These are phyloP conservation scores for Excoecaria cochinchinensis DNA, from an alignment of 345 rosid species.

Conservation along the genomic window DNA sequence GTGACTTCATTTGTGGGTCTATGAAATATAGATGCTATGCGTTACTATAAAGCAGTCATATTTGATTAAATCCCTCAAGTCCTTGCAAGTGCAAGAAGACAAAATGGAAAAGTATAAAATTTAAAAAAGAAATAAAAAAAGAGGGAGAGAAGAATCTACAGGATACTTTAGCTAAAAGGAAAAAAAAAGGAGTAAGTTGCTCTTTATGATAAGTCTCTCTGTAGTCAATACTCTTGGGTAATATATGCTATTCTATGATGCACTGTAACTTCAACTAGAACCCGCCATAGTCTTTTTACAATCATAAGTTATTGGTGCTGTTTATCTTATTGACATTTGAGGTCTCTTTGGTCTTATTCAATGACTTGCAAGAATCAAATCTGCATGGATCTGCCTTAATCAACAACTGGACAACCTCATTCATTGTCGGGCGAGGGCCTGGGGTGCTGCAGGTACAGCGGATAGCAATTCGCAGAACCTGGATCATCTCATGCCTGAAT, in stretches of 20 bases:
- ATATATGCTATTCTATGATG: conserved; percentile 20
- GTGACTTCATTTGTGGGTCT: conserved; percentile 43
- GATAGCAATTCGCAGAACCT: conserved; percentile 68
- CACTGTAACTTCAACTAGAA: conserved; percentile 19
- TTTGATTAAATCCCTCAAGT: conserved; percentile 17
- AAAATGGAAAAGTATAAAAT: conserved; percentile 16
- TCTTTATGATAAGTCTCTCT: conserved; percentile 27
- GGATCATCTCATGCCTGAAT: conserved; percentile 69
- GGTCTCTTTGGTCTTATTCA: conserved; percentile 52
- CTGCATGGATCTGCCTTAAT: conserved; percentile 62
- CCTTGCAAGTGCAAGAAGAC: conserved; percentile 28
- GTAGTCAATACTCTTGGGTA: conserved; percentile 9
- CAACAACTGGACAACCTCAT: conserved; percentile 78
- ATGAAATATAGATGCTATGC: conserved; percentile 40
- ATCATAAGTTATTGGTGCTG: conserved; percentile 36
- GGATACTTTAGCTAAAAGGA: conserved; percentile 20
- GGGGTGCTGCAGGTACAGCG: conserved; percentile 67
- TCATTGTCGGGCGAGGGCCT: conserved; percentile 75
- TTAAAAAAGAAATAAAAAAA: background rate
- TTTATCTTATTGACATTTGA: conserved; percentile 37
- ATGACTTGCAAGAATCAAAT: conserved; percentile 42
- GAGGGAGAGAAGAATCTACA: conserved; percentile 24
- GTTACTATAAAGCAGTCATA: conserved; percentile 50
- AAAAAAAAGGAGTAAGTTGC: conserved; percentile 7
- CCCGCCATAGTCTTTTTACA: conserved; percentile 9